Percentiles rank a stretch among this genome's conserved stretches.
phyloP scores from a whole-genome alignment of 371 early-diverging fungal genomes.

The Mortierella sp. region DNA sequence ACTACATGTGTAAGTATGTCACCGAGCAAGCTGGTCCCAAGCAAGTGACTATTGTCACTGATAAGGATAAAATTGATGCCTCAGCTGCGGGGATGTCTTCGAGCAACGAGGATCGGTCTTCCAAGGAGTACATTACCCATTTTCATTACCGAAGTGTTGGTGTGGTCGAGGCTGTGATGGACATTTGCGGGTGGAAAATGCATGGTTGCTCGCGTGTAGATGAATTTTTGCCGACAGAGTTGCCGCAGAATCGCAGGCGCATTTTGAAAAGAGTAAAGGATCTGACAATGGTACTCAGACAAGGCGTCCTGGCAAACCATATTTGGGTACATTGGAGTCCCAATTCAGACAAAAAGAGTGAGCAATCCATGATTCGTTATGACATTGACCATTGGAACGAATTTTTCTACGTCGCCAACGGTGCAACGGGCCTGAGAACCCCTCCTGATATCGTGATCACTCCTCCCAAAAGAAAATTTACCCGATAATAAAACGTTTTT shows the following conservation, averaged over 20 bases:
- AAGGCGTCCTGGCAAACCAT: background rate
- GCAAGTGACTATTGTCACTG: constrained; percentile 11
- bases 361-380: constrained; percentile 2
- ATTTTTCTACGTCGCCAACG: background rate
- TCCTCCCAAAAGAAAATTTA: background rate
- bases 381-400: background rate
- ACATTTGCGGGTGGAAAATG: constrained; percentile 40
- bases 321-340: background rate
- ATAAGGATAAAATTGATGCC: background rate
- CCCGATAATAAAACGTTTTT: background rate
- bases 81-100: constrained; percentile 4
- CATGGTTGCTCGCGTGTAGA: constrained; percentile 27
- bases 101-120: constrained; percentile 7
- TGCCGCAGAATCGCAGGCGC: constrained; percentile 14
- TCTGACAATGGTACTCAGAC: background rate
- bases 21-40: constrained; percentile 21
- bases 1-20: constrained; percentile 35
- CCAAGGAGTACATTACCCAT: constrained; percentile 21
- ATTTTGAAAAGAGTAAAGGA: constrained; percentile 18
- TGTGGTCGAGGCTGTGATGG: constrained; percentile 33
- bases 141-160: constrained; percentile 37
- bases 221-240: constrained; percentile 24
- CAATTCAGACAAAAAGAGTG: background rate
- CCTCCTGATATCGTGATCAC: background rate
- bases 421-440: background rate